Base-by-base conservation (phyloP, 306 rosid species). In the Alnus glutinosa region DNA sequence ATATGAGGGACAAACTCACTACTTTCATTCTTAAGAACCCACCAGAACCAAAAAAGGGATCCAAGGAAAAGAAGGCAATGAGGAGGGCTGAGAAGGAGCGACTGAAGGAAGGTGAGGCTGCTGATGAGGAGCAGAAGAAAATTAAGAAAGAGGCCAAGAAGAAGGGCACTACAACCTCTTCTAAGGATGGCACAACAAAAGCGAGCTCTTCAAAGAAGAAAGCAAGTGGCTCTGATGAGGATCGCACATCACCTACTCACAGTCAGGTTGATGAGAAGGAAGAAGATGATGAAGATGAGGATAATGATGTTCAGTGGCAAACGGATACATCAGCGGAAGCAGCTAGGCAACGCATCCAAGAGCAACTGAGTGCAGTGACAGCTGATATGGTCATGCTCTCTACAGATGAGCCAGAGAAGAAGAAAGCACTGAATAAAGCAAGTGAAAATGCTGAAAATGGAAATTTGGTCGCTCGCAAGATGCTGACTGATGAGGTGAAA, bases 41-140 rank as follows among this genome's bases (percentile, higher is more conserved):
- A 71, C 92, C 94, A 6, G 94, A 90, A 67, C 30, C 64, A 1
- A 90, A 88, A 82, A 90, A 88, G 77, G 91, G 89, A 57, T 79
- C 90, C 23, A 90, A 90, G 55, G 91, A 90, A 69, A 90, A 90
- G 86, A 90, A 90, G 75, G 91, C 87, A 37, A 78, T 90, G 94
- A 80, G 94, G 79, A 90, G 89, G 70, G 94, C 94, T 80, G 94
- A 90, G 83, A 90, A 88, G 73, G 94, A 90, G 77, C 83, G 94
- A 19, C 80, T 88, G 64, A 90, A 88, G 72, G 94, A 82, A 79
- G 94, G 94, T 16, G 94, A 90, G 81, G 83, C 69, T 68, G 94
- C 90, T 55, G 94, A 90, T 39, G 94, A 88, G 80, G 93, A 90
- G 57, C 75, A 3, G 69, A 90, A 86, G 64, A 90, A 90, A 36